Evolutionary conservation across 768 basidiomycete species (phyloP), one percentile per base, ranked within the genome.

Genomic region (Tricholoma hemisulphureum): DNA sequence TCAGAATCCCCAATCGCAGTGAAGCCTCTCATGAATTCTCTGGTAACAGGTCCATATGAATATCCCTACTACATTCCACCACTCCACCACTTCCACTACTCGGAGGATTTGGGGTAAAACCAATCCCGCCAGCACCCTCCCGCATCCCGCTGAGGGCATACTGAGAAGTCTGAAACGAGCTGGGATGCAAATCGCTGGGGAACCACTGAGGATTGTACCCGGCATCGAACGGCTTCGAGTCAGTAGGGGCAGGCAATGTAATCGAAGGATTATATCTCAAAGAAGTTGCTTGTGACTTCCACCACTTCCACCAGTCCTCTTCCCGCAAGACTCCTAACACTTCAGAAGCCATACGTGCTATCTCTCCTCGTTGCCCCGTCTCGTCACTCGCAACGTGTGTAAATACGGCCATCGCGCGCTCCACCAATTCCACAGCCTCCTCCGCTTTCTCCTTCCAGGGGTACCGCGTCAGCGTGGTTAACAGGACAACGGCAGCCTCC

Each of bases 401-500:
- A n/a, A 82, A 72, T 26, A 76, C 71, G 31, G 53, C 55, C 63
- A 77, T 63, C 24, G 78, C 75, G 31, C 73, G 67, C 35, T 78
- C 73, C 52, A 80, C 66, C 23, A 76, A 66, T 35, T 59, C 61
- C 23, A 75, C 74, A 39, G 76, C 74, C 54, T 78, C 78, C 2
- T 56, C 58, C 28, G 70, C 67, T 62, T 74, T 72, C 46, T 71
- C 71, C 46, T 74, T 69, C 64, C 73, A 75, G 39, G 76, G 75
- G 41, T 69, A 68, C 53, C 76, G 76, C 14, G 77, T 68, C 52
- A 78, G 62, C 11, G 73, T 75, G 21, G 77, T 76, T 32, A 77
- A 68, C 20, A 82, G 73, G 56, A 77, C 76, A 53, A 83, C 74
- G 14, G 77, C 73, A 26, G 77, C 79, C 63, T 82, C 80, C 59